Percentiles rank a stretch among this genome's conserved stretches.
Evolutionary conservation across 139 green algal species (phyloP).

Genomic region (Ettlia oleoabundans): DNA sequence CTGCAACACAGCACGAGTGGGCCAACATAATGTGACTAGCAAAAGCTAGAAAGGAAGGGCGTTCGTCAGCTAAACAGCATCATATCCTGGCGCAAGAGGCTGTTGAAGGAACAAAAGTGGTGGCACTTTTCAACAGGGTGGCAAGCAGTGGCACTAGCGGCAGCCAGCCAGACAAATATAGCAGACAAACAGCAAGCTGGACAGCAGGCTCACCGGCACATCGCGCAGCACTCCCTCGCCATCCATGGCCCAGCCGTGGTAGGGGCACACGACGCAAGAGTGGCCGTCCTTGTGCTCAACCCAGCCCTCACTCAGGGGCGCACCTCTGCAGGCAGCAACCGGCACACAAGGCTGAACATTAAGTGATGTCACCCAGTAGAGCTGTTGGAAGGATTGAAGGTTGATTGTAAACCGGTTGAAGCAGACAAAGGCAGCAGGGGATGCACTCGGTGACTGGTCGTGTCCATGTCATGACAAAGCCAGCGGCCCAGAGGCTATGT

Average conservation of each 20-base stretch:
- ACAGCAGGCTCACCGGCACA: conserved; percentile 42
- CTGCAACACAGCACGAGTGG: not conserved
- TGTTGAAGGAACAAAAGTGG: too few species aligned
- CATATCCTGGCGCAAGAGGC: too few species aligned
- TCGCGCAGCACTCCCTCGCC: conserved; percentile 54
- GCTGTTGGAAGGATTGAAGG: not conserved
- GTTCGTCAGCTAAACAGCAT: too few species aligned
- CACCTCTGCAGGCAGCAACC: conserved; percentile 47
- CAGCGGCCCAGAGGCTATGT: too few species aligned
- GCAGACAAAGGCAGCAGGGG: not conserved
- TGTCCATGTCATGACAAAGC: too few species aligned
- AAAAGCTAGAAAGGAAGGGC: too few species aligned
- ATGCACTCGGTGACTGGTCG: too few species aligned
- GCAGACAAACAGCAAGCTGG: not conserved
- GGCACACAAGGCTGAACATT: too few species aligned
- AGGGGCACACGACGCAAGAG: conserved; percentile 72
- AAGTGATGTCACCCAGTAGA: too few species aligned
- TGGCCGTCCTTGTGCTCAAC: conserved; percentile 49
- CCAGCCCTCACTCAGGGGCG: conserved; percentile 62
- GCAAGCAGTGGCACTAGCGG: not conserved
- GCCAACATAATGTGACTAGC: too few species aligned
- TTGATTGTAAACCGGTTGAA: not conserved
- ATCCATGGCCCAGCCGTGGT: conserved; percentile 85
- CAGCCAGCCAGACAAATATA: too few species aligned
- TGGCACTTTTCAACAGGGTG: not conserved